Evolutionary conservation across 2,329 filamentous ascomycete genomes (phyloP).

Genomic region (Colletotrichum orchidophilum): DNA sequence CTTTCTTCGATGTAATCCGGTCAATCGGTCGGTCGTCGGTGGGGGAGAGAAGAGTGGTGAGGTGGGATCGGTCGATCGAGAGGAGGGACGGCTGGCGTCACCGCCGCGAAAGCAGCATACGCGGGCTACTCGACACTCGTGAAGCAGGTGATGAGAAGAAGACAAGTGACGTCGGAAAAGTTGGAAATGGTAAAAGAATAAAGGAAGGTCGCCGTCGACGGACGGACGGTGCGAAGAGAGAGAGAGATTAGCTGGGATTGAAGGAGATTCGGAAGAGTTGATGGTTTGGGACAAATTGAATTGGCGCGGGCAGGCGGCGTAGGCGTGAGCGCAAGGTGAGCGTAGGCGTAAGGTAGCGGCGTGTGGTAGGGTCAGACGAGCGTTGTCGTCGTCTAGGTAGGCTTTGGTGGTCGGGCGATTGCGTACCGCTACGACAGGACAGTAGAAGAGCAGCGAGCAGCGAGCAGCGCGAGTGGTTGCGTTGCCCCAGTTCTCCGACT

Average conservation of each 20-base stretch:
- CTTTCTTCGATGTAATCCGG: slow-evolving; percentile 25
- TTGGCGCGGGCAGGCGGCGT: neutral
- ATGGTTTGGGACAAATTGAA: neutral
- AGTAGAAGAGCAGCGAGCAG: neutral
- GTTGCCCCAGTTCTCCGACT: slow-evolving; percentile 21
- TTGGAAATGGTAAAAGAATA: neutral
- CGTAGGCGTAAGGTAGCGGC: neutral
- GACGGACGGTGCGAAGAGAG: slow-evolving; percentile 2
- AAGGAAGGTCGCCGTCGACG: slow-evolving; percentile 18
- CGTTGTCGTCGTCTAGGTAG: slow-evolving; percentile 16
- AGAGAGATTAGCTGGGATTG: slow-evolving; percentile 7
- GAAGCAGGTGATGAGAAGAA: neutral
- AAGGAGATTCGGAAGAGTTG: neutral
- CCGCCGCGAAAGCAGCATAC: slow-evolving; percentile 35
- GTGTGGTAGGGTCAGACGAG: slow-evolving; percentile 19
- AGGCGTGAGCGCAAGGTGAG: neutral
- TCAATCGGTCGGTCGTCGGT: slow-evolving; percentile 20
- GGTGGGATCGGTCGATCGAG: slow-evolving; percentile 26
- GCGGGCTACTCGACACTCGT: slow-evolving; percentile 17
- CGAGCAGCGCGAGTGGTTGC: neutral
- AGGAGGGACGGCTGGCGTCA: slow-evolving; percentile 36
- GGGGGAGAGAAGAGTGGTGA: neutral
- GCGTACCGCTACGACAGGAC: neutral
- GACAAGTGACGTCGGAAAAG: neutral
- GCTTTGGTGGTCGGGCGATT: slow-evolving; percentile 13